Conservation (phyloP, 768 basidiomycete species). For the Rhodotorula taiwanensis region DNA sequence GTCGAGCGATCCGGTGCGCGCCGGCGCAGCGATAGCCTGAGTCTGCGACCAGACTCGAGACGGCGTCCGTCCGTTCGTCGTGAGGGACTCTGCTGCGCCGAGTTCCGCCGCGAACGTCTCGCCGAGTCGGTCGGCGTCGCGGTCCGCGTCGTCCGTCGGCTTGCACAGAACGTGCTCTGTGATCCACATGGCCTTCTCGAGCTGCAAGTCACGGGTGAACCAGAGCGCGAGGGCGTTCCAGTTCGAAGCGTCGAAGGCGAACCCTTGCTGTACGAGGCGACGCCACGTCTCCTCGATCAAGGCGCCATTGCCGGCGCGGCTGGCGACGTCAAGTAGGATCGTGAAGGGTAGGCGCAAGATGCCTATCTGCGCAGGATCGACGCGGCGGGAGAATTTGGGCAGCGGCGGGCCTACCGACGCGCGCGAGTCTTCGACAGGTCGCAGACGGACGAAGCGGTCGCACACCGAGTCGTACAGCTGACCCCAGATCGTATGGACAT, state of each 20-base stretch:
- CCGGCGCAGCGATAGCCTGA: background rate
- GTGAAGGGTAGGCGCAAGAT: conserved; percentile 71
- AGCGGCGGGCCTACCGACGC: conserved; percentile 42
- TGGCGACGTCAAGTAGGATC: conserved; percentile 69
- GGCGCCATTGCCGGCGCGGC: conserved; percentile 51
- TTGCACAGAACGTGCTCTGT: conserved; percentile 65
- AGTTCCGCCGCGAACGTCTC: too few relatives aligned
- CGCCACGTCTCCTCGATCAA: conserved; percentile 67
- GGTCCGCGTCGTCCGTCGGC: conserved; percentile 40
- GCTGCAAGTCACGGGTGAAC: conserved; percentile 69
- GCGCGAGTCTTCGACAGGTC: conserved; percentile 16
- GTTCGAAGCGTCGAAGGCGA: conserved; percentile 77
- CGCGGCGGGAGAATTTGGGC: conserved; percentile 7
- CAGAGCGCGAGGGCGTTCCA: conserved; percentile 80
- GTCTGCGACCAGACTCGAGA: conserved; percentile 3
- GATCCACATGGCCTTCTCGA: conserved; percentile 75
- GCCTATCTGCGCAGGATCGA: conserved; percentile 49
- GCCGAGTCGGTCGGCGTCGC: background rate
- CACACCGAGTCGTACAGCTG: conserved; percentile 58
- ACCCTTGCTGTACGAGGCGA: conserved; percentile 56
- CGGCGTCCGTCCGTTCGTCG: background rate
- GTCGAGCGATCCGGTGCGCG: too few relatives aligned
- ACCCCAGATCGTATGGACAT: conserved; percentile 55
- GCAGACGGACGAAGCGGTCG: conserved; percentile 37
- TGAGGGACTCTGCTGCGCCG: background rate